Percentiles rank a stretch among this genome's conserved stretches.
phyloP scores from a whole-genome alignment of 352 stramenopile genomes.

The Pythium inflatum region DNA sequence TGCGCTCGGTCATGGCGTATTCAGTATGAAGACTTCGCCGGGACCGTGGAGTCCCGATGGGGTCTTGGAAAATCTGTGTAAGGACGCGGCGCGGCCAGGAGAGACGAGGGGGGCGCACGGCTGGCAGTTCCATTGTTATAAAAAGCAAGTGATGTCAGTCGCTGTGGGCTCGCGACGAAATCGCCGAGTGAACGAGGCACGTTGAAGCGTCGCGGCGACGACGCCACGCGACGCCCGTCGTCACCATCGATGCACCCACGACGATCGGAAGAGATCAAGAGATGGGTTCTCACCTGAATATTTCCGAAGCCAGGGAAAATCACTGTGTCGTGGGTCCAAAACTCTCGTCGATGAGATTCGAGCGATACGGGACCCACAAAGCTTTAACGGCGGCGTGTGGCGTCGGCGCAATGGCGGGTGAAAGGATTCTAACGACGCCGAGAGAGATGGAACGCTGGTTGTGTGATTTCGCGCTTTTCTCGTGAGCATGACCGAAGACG shows the following conservation, averaged over 20 bases:
- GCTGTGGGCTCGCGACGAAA: conserved; percentile 14
- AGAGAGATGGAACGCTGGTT: too few species aligned
- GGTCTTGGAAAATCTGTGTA: conserved; percentile 17
- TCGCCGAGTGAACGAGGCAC: conserved; percentile 8
- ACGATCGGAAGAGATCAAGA: not conserved
- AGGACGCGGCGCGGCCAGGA: conserved; percentile 31
- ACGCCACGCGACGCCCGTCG: conserved; percentile 6
- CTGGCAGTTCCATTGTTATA: conserved; percentile 35
- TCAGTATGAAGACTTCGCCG: conserved; percentile 16
- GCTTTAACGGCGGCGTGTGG: too few species aligned
- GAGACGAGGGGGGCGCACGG: conserved; percentile 33
- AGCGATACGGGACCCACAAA: conserved; percentile 3
- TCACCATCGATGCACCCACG: conserved; percentile 9
- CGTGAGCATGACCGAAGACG: too few species aligned
- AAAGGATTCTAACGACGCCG: too few species aligned
- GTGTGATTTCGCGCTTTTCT: too few species aligned
- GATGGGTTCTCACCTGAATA: not conserved
- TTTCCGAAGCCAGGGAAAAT: not conserved
- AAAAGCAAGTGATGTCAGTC: conserved; percentile 24
- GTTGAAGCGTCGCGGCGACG: conserved; percentile 1
- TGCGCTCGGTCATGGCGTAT: conserved; percentile 12
- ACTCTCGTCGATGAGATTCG: not conserved
- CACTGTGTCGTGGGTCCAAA: not conserved
- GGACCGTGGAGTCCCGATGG: not conserved
- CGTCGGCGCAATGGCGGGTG: too few species aligned